Base-by-base conservation (phyloP, 352 stramenopile species). In the Globisporangium megalacanthum region DNA sequence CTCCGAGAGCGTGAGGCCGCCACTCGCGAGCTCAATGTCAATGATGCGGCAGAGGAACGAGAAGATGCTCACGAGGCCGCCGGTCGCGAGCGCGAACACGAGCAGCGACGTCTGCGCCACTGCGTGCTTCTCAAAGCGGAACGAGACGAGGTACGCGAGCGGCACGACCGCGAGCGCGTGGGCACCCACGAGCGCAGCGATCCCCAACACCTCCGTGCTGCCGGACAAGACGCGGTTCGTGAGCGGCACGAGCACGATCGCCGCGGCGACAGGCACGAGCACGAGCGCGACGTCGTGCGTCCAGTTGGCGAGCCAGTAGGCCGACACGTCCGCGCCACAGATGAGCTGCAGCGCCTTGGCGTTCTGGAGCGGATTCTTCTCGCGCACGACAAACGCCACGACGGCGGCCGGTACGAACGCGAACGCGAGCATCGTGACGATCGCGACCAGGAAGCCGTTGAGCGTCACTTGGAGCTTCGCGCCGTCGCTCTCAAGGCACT, bases 341-440 rank as follows among this genome's bases (percentile, higher is more conserved):
- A 78, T 75, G 15, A 83, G 44, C 60, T 83, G 73, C n/a, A 79
- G 57, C 13, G 54, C 66, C 65, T 78, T 83, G 41, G 73, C 65
- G 56, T 83, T 75, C 60, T 80, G 73, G 35, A 67, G 69, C 53
- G 71, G 70, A 19, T 77, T 56, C 54, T 81, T 81, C 50, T 83
- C 73, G 8, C 64, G 60, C 35, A 83, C 73, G 29, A 77, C 54
- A 49, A 83, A 81, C 20, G 68, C 72, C 1, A 83, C 70, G 29
- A 78, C 61, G 1, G 66, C 52, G 8, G 73, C 73, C 1, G 73
- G 73, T 2, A 83, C 58, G 48, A 83, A 83, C 9, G 73, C 62
- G 42, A 81, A 81, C 36, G 65, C 68, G 25, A 83, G 63, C 56
- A 79, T 69, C 22, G 73, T 62, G 39, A 83, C 56, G 7, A 77